Base-by-base conservation (phyloP, 2,329 filamentous ascomycete genomes). In the Gremmenia infestans region DNA sequence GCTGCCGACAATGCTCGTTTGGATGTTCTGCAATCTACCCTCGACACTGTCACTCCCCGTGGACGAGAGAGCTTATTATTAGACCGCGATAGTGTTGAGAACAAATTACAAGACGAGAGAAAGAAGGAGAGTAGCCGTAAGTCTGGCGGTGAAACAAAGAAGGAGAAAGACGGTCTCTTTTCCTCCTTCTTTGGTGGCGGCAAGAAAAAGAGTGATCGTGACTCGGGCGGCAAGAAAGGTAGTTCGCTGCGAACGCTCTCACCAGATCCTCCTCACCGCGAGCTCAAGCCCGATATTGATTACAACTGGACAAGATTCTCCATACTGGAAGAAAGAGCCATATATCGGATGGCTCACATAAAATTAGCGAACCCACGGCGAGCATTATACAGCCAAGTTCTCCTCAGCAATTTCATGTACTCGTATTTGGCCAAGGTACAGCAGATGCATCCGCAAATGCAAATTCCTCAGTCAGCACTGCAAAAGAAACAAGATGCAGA, bases 391-490 rank as follows among this genome's bases (percentile, higher is more conserved):
- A 97, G 93, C 58, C 94, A 99, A 72, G 94, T 99, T 22, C 78
- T 99, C 57, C 81, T 99, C 63, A 97, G 92, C 74, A 99, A 99
- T 72, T 99, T 99, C 73, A 99, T 99, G 94, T 99, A 99, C 75
- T 94, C 91, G 55, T 99, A 99, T 71, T 81, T 99, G 62, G 94
- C 94, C 60, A 99, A 97, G 72, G 94, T 99, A 47, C 94, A 99
- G 74, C 91, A 95, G 67, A 97, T 97, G 90, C 94, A 99, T 72
- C 94, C 94, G 45, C 90, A 96, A 68, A 89, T 97, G 74, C 89
- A 95, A 67, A 86, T 96, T 45, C 90, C 90, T n/a, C 82, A 88
- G 37, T 92, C 88, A 51, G 76, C 79, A 15, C 85, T 88, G 37
- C 91, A 91, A 65, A 86, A 88, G 69, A 83, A 82, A 67, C 77